Evolutionary conservation across 2,329 filamentous ascomycete species (phyloP), one percentile per base, ranked within the genome.

Genomic region (Rutstroemia sp.): DNA sequence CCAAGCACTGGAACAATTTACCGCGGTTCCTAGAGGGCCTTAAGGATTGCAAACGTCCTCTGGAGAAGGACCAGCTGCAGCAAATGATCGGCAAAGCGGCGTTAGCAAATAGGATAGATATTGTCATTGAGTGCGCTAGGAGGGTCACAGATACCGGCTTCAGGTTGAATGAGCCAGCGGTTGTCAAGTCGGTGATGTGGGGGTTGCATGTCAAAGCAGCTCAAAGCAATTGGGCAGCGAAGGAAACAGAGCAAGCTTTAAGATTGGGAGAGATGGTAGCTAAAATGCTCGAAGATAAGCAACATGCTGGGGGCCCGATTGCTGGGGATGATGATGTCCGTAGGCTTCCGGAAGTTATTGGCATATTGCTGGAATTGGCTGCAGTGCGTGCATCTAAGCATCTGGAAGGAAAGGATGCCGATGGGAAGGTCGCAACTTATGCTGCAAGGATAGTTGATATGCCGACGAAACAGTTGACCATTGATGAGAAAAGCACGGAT

Each of bases 301-400:
- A 56, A 46, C 65, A 69, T 57, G 53, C 55, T 49, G 65, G 61
- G 18, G 19, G 44, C 3, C 6, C 4, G n/a, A 8, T 30, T 10
- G 58, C 10, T 18, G 56, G 10, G 4, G 49, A 62, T 23, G 48
- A 62, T 6, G 71, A 77, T 52, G 68, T 72, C 10, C 72, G 73
- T 59, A 64, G 63, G 47, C 67, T 69, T 54, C 73, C 75, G 1
- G 70, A 72, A 25, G 69, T 77, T 18, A 69, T 62, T 46, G 75
- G 70, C 21, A 65, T 71, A 2, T 58, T 77, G 18, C 65, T 79
- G 7, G 72, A 77, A 52, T 65, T 80, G 16, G 71, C 71, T 59
- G 74, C 76, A 25, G 71, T 73, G n/a, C 67, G 69, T 41, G 71
- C 74, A 3, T 39, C 72, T n/a, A 68, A 70, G 27, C 60, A 72